Evolutionary conservation across 192 early-diverging fungal genomes (phyloP).

Genomic region (Coemansia interrupta): DNA sequence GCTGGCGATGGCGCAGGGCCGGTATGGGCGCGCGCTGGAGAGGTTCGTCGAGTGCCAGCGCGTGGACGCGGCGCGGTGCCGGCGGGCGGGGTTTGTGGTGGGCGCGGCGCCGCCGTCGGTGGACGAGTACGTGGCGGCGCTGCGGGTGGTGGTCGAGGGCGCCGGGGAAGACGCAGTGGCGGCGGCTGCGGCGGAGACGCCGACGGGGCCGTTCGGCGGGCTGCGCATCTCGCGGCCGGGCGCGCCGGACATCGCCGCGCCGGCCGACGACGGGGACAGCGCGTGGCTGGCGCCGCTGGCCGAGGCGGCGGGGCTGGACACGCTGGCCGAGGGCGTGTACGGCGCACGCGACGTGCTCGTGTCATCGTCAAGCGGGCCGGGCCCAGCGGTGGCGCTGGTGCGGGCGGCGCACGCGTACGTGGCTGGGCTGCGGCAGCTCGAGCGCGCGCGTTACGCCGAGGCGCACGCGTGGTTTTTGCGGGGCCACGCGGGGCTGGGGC

Average conservation of each 20-base stretch:
- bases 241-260: too few relatives aligned
- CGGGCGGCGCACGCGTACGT: constrained; percentile 31
- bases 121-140: constrained; percentile 32
- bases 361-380: constrained; percentile 1
- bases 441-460: constrained; percentile 17
- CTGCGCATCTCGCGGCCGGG: constrained; percentile 14
- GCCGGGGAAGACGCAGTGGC: background rate
- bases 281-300: background rate
- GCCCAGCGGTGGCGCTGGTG: constrained; percentile 15
- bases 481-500: constrained; percentile 8
- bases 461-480: constrained; percentile 36
- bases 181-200: constrained; percentile 4
- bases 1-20: constrained; percentile 21
- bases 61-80: constrained; percentile 13
- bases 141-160: constrained; percentile 17
- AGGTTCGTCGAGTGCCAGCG: constrained; percentile 28
- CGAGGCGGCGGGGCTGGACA: background rate
- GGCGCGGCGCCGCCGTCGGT: constrained; percentile 13
- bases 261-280: too few relatives aligned
- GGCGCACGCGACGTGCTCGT: constrained; percentile 8
- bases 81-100: background rate
- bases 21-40: constrained; percentile 8
- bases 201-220: constrained; percentile 12
- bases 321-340: constrained; percentile 27
- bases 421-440: constrained; percentile 34